phyloP scores from a whole-genome alignment of 805 yeast genomes.

The Metschnikowia reukaufii region DNA sequence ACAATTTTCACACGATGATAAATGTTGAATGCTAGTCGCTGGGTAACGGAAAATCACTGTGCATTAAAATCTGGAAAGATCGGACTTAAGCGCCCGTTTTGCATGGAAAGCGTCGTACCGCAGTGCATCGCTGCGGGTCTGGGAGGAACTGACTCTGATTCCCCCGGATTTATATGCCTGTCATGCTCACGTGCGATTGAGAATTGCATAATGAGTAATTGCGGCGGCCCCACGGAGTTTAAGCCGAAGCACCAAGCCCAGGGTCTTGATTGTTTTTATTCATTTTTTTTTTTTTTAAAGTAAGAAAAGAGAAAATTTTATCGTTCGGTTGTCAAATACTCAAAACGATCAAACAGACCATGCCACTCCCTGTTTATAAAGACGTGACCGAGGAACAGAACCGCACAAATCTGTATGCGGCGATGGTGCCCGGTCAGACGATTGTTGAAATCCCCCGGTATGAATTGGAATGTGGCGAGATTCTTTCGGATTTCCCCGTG shows the following conservation, averaged over 20 bases:
- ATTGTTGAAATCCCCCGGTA: conserved; percentile 75
- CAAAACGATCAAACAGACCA: background rate
- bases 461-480: conserved; percentile 79
- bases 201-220: conserved; percentile 14
- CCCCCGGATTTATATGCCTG: conserved; percentile 5
- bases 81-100: background rate
- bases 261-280: too few species aligned
- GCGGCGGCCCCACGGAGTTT: conserved; percentile 4
- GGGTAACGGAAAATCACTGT: too few species aligned
- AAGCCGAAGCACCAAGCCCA: background rate
- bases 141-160: conserved; percentile 1
- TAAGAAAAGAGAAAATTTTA: background rate
- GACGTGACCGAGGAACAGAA: conserved; percentile 47
- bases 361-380: conserved; percentile 23
- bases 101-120: background rate
- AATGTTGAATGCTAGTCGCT: too few species aligned
- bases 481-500: conserved; percentile 71
- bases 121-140: too few species aligned
- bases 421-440: conserved; percentile 72
- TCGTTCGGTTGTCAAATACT: background rate
- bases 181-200: conserved; percentile 15
- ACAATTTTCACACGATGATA: too few species aligned
- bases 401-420: conserved; percentile 62
- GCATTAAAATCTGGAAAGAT: too few species aligned
- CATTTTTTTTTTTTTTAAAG: too few species aligned